Conservation (phyloP, 176 grass and related monocot species). For the Bolboschoenus planiculmis region DNA sequence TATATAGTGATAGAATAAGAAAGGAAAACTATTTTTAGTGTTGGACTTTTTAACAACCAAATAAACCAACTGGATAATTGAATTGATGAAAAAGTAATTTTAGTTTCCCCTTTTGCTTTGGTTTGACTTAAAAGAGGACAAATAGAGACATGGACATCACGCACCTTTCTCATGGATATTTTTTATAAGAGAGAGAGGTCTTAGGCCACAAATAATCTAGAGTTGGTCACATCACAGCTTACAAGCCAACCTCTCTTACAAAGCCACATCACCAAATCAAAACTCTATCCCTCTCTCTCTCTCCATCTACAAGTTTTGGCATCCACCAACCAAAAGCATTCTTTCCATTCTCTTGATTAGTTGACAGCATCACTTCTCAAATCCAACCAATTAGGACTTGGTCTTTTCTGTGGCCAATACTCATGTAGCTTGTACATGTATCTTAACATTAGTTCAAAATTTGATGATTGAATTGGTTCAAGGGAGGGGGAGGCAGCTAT, state of each 20-base stretch:
- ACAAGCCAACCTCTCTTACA: constrained; percentile 1
- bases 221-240: constrained; percentile 15
- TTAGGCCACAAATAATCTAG: constrained; percentile 2
- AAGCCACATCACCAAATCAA: constrained; percentile 4
- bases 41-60: background rate
- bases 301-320: constrained; percentile 5
- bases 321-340: constrained; percentile 17
- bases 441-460: background rate
- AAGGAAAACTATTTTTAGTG: background rate
- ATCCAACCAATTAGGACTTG: background rate
- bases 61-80: constrained; percentile 12
- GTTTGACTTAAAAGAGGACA: background rate
- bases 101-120: no score
- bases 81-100: background rate
- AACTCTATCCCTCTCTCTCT: background rate
- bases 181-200: background rate
- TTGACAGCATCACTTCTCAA: background rate
- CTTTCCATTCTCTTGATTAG: constrained; percentile 1
- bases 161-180: background rate
- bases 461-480: background rate
- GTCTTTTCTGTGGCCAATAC: background rate
- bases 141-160: background rate
- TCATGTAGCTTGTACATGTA: background rate
- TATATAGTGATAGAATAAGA: background rate
- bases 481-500: background rate